These are phyloP conservation scores for Ogataea philodendri DNA, from an alignment of 805 yeast genomes.

Conservation along the genomic window DNA sequence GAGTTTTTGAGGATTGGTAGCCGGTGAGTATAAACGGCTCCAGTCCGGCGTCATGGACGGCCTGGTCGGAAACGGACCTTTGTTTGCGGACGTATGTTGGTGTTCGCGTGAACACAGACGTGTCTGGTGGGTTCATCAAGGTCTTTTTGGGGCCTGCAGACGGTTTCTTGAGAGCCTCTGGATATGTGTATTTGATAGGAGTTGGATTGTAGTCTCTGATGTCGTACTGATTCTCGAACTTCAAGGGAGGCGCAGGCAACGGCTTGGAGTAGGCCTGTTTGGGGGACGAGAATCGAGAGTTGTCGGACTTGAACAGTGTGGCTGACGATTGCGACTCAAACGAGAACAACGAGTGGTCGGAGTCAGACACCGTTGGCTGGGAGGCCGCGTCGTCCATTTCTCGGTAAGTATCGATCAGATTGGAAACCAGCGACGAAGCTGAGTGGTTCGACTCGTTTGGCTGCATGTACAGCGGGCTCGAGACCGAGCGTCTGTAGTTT, in stretches of 20 bases:
- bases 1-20: conserved; percentile 24
- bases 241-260: conserved; percentile 27
- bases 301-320: too few species aligned
- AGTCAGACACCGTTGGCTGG: conserved; percentile 4
- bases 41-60: conserved; percentile 25
- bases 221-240: conserved; percentile 22
- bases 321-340: conserved; percentile 11
- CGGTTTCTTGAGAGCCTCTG: background rate
- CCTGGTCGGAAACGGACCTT: conserved; percentile 22
- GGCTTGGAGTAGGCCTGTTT: conserved; percentile 11
- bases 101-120: conserved; percentile 26
- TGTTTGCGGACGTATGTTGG: conserved; percentile 19
- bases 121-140: conserved; percentile 21
- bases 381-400: conserved; percentile 6
- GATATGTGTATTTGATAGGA: background rate
- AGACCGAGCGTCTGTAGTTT: conserved; percentile 3
- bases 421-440: conserved; percentile 14
- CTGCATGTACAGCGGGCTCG: conserved; percentile 3
- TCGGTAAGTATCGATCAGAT: conserved; percentile 16
- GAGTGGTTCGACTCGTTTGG: conserved; percentile 8
- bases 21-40: conserved; percentile 33
- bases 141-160: conserved; percentile 6
- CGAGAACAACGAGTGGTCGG: conserved; percentile 21
- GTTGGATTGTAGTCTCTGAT: conserved; percentile 26
- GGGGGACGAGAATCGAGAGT: conserved; percentile 3